Percentiles rank a stretch among this genome's conserved stretches.
Evolutionary conservation across 176 grass and related monocot species (phyloP).

Genomic region (Musa schizocarpa): DNA sequence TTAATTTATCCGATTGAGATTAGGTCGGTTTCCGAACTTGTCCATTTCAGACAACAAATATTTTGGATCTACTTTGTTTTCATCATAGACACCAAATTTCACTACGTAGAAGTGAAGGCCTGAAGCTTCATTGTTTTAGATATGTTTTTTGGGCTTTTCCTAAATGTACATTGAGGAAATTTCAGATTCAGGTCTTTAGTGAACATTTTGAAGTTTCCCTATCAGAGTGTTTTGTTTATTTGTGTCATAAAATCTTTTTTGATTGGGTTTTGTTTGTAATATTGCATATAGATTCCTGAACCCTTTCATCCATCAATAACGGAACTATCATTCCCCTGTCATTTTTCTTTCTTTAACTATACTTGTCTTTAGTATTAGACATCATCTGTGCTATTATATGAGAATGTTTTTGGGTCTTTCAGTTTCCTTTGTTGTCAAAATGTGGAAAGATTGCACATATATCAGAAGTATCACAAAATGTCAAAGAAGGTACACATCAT

Average conservation of each 20-base stretch:
- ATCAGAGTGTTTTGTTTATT: too few relatives aligned
- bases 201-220: too few relatives aligned
- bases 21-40: neutral
- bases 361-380: neutral
- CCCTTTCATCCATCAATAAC: too few relatives aligned
- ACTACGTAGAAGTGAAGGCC: too few relatives aligned
- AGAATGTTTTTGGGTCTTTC: slow-evolving; percentile 1
- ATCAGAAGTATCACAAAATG: neutral
- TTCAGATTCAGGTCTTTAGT: too few relatives aligned
- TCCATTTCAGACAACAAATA: neutral
- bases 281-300: too few relatives aligned
- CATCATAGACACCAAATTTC: neutral
- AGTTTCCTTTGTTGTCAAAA: slow-evolving; percentile 19
- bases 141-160: too few relatives aligned
- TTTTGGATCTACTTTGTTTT: neutral
- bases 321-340: neutral
- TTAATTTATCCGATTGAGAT: neutral
- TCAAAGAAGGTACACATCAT: neutral
- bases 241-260: too few relatives aligned
- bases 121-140: too few relatives aligned
- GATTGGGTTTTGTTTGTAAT: too few relatives aligned
- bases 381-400: neutral
- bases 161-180: too few relatives aligned
- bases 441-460: slow-evolving; percentile 14
- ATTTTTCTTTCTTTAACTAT: neutral